Conservation (phyloP, 306 rosid species). For the Sesbania bispinosa region DNA sequence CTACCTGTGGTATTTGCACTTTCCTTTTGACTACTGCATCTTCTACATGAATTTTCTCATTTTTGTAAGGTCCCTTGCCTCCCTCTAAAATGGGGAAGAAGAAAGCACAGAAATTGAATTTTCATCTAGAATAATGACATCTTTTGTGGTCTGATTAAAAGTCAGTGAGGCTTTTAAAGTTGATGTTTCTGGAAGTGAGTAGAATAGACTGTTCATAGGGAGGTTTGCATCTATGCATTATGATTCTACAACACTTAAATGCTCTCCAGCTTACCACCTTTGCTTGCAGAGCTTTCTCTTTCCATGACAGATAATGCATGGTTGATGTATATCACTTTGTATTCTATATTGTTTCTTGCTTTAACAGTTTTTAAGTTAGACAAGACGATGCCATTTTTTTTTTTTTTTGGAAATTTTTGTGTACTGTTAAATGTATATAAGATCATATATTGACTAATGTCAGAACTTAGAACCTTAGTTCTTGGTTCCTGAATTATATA, state of each 20-base stretch:
- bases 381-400: not conserved
- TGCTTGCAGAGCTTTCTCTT: slow-evolving; percentile 3
- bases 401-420: slow-evolving; percentile 11
- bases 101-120: not conserved
- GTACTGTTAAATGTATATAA: slow-evolving; percentile 8
- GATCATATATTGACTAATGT: not conserved
- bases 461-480: not conserved
- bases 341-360: not conserved
- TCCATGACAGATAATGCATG: slow-evolving; percentile 2
- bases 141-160: not conserved
- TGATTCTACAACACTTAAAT: slow-evolving; percentile 11
- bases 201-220: too few relatives aligned
- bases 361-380: slow-evolving; percentile 5
- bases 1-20: not conserved
- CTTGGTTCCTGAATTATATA: slow-evolving; percentile 8
- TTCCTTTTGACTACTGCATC: not conserved
- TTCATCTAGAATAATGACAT: not conserved
- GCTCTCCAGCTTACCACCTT: not conserved
- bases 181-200: not conserved
- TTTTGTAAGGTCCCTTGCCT: not conserved
- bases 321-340: slow-evolving; percentile 1
- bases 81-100: not conserved
- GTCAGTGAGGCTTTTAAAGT: not conserved
- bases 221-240: too few relatives aligned
- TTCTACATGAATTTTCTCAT: slow-evolving; percentile 3